phyloP scores from a whole-genome alignment of 129 eudicot species.

The Arctium minus region DNA sequence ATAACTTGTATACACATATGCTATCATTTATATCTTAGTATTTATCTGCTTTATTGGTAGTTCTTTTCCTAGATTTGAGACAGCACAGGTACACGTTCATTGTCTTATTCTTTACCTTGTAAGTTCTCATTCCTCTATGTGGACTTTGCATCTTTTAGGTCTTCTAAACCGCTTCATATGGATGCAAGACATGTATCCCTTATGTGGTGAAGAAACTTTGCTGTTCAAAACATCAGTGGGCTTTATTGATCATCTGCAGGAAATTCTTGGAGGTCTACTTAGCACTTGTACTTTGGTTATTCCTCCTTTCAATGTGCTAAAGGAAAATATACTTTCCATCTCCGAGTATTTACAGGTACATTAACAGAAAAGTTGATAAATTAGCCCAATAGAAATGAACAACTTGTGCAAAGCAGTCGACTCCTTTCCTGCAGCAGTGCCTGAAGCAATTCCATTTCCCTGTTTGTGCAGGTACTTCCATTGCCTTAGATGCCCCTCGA shows the following conservation, averaged over 20 bases:
- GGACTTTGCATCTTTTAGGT: constrained; percentile 44
- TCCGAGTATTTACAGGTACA: constrained; percentile 69
- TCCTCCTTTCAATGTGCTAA: constrained; percentile 71
- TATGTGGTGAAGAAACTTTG: constrained; percentile 54
- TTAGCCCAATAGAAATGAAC: neutral
- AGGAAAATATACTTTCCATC: constrained; percentile 52
- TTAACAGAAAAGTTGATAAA: neutral
- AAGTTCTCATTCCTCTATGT: neutral
- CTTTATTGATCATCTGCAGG: constrained; percentile 95
- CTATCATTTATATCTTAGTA: neutral
- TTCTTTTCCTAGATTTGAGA: constrained; percentile 3
- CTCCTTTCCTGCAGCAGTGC: neutral
- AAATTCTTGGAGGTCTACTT: constrained; percentile 74
- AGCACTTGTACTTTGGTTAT: constrained; percentile 71
- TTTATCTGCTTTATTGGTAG: neutral
- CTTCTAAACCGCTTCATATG: constrained; percentile 80
- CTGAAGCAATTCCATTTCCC: neutral
- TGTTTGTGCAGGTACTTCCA: neutral
- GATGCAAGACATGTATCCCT: constrained; percentile 90
- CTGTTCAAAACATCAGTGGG: constrained; percentile 85
- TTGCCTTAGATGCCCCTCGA: neutral
- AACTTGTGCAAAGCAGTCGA: neutral
- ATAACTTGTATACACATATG: neutral
- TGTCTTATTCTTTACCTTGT: neutral
- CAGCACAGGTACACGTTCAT: neutral